A percentile compares a stretch with the other conserved stretches of the same genome.
These are phyloP conservation scores for Globisporangium cederbergense DNA, from an alignment of 352 stramenopile species.

Conservation along the genomic window DNA sequence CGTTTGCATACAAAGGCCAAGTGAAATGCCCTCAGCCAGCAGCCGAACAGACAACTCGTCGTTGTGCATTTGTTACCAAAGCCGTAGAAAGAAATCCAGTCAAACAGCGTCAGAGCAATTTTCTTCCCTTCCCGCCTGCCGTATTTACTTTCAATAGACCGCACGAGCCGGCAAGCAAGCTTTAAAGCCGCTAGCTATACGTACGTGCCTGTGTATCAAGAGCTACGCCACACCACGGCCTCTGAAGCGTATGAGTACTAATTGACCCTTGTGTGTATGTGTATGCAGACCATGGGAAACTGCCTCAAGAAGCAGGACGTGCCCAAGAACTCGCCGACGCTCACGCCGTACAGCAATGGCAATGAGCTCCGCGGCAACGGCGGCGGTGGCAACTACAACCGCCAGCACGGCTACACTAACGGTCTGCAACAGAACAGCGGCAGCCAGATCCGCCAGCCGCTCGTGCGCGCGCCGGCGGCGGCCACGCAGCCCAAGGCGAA, in stretches of 20 bases:
- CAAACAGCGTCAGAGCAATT: neutral
- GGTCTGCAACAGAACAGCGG: neutral
- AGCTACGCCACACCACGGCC: neutral
- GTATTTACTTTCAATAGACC: constrained; percentile 11
- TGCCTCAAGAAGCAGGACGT: constrained; percentile 8
- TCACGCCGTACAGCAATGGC: constrained; percentile 6
- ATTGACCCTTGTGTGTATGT: neutral
- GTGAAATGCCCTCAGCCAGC: neutral
- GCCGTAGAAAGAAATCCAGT: constrained; percentile 4
- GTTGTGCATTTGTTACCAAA: neutral
- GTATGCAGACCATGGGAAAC: constrained; percentile 12
- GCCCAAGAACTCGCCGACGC: constrained; percentile 14
- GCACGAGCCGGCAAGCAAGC: neutral
- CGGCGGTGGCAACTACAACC: neutral
- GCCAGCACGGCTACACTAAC: neutral
- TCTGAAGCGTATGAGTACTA: neutral
- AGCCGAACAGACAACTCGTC: neutral
- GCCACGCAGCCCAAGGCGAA: constrained; percentile 18
- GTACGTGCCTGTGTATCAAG: neutral
- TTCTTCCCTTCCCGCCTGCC: neutral
- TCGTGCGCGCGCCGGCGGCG: neutral
- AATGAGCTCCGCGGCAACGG: neutral
- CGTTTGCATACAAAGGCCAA: neutral
- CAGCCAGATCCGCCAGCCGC: constrained; percentile 2
- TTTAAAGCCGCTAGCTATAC: neutral